Conservation (phyloP, 2,329 filamentous ascomycete species). For the Microcera coccophila region DNA sequence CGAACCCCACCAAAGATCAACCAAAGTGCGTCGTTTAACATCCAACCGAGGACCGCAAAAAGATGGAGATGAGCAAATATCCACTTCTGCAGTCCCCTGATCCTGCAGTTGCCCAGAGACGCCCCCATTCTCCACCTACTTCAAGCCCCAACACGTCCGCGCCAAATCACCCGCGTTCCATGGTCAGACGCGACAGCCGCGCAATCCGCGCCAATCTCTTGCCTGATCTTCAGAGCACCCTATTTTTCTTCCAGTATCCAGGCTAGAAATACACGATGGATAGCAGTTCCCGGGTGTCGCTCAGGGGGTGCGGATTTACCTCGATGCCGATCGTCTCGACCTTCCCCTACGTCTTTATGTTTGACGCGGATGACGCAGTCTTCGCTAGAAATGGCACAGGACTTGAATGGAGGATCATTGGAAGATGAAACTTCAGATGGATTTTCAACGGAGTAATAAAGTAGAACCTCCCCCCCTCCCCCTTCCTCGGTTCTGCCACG, state of each 20-base stretch:
- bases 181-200: not conserved
- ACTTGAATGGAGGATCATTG: no score
- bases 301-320: no score
- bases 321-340: conserved; percentile 96
- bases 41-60: no score
- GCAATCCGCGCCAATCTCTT: not conserved
- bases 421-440: no score
- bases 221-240: not conserved
- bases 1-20: no score
- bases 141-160: no score
- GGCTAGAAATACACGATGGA: not conserved
- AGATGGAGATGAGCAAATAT: no score
- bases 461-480: conserved; percentile 64
- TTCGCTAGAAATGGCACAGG: conserved; percentile 91
- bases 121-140: no score
- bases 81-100: not conserved
- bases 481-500: no score
- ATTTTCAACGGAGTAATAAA: conserved; percentile 85
- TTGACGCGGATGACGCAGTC: conserved; percentile 91
- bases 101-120: not conserved
- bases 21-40: no score
- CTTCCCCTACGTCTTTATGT: conserved; percentile 97
- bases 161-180: not conserved
- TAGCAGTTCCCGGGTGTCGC: not conserved
- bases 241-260: not conserved